A percentile compares a stretch with the other conserved stretches of the same genome.
phyloP scores from a whole-genome alignment of 345 rosid species.

The Nasturtium officinale region DNA sequence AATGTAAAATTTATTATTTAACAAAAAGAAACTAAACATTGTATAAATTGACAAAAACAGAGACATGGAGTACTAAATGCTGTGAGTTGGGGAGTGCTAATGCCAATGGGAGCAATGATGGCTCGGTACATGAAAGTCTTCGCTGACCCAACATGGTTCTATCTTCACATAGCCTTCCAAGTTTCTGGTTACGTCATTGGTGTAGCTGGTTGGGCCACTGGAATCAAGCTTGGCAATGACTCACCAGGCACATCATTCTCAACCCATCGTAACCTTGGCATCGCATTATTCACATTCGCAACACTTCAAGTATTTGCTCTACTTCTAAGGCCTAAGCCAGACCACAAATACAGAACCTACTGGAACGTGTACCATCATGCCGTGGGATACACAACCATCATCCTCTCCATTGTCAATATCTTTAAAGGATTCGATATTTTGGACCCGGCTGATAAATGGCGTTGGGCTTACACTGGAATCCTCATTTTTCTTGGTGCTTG shows the following conservation, averaged over 20 bases:
- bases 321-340: constrained; percentile 83
- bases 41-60: constrained; percentile 43
- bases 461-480: constrained; percentile 54
- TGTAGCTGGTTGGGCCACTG: constrained; percentile 86
- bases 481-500: constrained; percentile 58
- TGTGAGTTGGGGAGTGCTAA: constrained; percentile 82
- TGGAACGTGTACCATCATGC: constrained; percentile 92
- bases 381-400: constrained; percentile 68
- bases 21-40: constrained; percentile 9
- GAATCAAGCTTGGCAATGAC: constrained; percentile 72
- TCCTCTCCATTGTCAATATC: constrained; percentile 63
- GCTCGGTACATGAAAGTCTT: constrained; percentile 90
- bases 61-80: constrained; percentile 81
- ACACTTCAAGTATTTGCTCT: constrained; percentile 92
- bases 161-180: constrained; percentile 75
- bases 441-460: constrained; percentile 63
- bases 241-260: constrained; percentile 42
- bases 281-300: constrained; percentile 62
- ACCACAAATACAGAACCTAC: constrained; percentile 75
- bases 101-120: constrained; percentile 74
- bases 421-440: constrained; percentile 70
- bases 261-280: constrained; percentile 75
- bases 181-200: constrained; percentile 73
- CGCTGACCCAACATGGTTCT: constrained; percentile 90
- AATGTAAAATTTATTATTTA: background rate